Base-by-base conservation (phyloP, 1,284 basidiomycete genomes). In the Fistulinella cinereoalba region DNA sequence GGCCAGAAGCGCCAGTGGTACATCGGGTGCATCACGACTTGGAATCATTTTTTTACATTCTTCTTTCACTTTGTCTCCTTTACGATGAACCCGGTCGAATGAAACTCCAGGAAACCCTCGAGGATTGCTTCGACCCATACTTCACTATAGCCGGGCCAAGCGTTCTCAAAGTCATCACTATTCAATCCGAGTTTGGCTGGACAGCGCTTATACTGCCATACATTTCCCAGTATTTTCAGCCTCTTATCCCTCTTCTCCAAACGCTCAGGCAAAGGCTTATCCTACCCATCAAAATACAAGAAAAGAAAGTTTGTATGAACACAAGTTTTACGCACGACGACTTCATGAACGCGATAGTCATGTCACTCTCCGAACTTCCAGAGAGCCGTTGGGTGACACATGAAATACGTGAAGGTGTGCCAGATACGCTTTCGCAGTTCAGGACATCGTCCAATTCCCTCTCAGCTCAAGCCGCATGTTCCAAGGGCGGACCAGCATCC, bases 1-100 rank as follows among this genome's bases (percentile, higher is more conserved):
- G 25, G 12, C 8, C 7, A 8, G 25, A 3, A 27, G 12, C 7
- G 25, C 25, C 25, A 27, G 25, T 27, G 25, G 25, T 27, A 12
- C 25, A 27, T 27, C 25, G 12, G 12, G 25, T 7, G 6, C 25
- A 27, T 27, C 12, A 27, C 25, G 25, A 27, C 3, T 12, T 27
- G 7, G 25, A 27, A 27, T 27, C 3, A 27, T 27, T 27, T 12
- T 27, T 27, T 12, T 47, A 53, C 6, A 28, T 53, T 15, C 13
- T 53, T 1, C 24, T 53, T 4, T 23, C 28, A 0, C 27, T 53
- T 6, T 53, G 51, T 34, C 34, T 52, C 12, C 25, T 53, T 4
- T 53, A 43, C 3, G 12, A 52, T 7, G 16, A 16, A 0, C 50
- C 51, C 4, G 6, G 16, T 10, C 3, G 3, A 3, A 13, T 29